Conservation (phyloP, 2,329 filamentous ascomycete species). For the Diplocarpon mali region DNA sequence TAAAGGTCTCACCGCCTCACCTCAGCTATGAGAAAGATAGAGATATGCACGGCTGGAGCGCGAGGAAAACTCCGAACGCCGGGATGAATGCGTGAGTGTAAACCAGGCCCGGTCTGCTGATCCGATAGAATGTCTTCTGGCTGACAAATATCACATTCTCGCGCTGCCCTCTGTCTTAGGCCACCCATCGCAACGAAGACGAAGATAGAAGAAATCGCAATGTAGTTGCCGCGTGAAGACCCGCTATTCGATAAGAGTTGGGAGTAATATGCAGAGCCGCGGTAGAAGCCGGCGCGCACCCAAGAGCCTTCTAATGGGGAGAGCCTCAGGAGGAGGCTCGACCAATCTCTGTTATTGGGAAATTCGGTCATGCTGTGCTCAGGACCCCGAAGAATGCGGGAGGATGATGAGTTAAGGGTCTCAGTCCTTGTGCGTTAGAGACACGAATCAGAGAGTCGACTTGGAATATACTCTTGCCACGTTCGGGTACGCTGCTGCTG, state of each 20-base stretch:
- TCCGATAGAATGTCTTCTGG: not conserved
- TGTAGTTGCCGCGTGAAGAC: not conserved
- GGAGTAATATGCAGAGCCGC: not conserved
- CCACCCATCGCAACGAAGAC: constrained; percentile 1
- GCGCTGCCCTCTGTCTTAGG: not conserved
- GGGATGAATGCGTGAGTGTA: not conserved
- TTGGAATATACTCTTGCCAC: not conserved
- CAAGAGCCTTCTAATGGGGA: not conserved
- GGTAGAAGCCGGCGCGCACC: not conserved
- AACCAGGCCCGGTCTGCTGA: not conserved
- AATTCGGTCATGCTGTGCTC: not conserved
- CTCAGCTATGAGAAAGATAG: not conserved
- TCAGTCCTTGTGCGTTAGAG: not conserved
- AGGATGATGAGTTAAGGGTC: not conserved
- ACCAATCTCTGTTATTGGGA: not conserved
- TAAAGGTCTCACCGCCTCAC: not conserved
- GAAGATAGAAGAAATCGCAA: not conserved
- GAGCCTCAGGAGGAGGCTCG: not conserved
- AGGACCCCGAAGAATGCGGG: not conserved
- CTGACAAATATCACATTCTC: not conserved
- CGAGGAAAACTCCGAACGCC: not conserved
- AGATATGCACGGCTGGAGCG: not conserved
- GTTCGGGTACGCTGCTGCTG: too few relatives aligned
- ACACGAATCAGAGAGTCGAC: not conserved
- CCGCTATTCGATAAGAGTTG: not conserved